A percentile compares a stretch with the other conserved stretches of the same genome.
phyloP scores from a whole-genome alignment of 1,284 basidiomycete genomes.

The Leccinum griseonigrum region DNA sequence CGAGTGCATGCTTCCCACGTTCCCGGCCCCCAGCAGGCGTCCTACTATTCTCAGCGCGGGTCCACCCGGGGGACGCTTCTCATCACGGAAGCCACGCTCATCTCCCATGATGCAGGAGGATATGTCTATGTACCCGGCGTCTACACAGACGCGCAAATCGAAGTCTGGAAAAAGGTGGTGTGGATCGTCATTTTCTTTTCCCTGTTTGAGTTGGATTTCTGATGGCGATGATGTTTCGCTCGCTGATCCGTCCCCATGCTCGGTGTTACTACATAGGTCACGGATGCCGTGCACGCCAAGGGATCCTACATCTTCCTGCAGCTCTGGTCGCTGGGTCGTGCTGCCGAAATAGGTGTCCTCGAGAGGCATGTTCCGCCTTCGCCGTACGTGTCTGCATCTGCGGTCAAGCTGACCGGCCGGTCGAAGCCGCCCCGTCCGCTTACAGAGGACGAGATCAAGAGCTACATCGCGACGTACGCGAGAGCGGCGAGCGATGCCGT shows the following conservation, averaged over 20 bases:
- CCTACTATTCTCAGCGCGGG: constrained; percentile 35
- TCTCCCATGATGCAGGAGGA: constrained; percentile 27
- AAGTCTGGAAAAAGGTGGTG: constrained; percentile 22
- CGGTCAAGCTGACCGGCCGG: constrained; percentile 35
- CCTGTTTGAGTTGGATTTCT: background rate
- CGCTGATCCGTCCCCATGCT: background rate
- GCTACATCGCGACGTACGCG: constrained; percentile 23
- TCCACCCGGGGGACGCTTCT: constrained; percentile 28
- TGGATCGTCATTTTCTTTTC: background rate
- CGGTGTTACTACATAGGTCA: constrained; percentile 23
- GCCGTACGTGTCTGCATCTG: constrained; percentile 40
- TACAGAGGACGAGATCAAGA: constrained; percentile 33
- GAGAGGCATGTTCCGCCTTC: constrained; percentile 25
- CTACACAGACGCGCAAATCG: constrained; percentile 19
- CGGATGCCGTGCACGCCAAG: constrained; percentile 41
- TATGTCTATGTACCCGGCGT: constrained; percentile 21
- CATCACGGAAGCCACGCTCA: constrained; percentile 35
- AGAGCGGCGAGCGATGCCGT: constrained; percentile 26
- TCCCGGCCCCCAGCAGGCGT: constrained; percentile 15
- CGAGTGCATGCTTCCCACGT: constrained; percentile 25
- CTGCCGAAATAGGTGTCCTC: constrained; percentile 20
- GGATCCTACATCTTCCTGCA: constrained; percentile 41
- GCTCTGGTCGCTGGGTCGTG: constrained; percentile 43
- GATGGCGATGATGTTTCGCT: background rate
- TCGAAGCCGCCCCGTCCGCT: constrained; percentile 23